Base-by-base conservation (phyloP, 495 filamentous ascomycete genomes). In the Trichodelitschia bisporula region DNA sequence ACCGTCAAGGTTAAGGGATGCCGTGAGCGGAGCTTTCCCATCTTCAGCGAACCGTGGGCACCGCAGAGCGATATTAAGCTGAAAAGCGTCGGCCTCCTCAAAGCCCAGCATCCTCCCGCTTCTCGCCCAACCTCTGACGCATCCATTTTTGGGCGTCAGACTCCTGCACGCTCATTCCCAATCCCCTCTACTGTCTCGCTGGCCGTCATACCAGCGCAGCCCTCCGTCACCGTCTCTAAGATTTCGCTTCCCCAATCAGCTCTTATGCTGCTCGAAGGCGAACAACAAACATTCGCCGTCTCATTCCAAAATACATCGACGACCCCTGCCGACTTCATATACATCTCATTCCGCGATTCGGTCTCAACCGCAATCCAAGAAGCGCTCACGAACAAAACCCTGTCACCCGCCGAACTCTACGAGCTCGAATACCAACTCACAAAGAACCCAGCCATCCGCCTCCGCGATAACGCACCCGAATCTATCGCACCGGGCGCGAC, bases 291-390 rank as follows among this genome's bases (percentile, higher is more conserved):
- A 1, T 92, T 95, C 37, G 69, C 61, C 2, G 62, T 91, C 24
- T 86, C 78, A 0, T 52, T 95, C 19, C 62, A 72, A 35, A 92
- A 95, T 37, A 51, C 65, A 9, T 90, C 82, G 1, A 58, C 62
- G 4, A 72, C 69, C 3, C 59, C 76, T 16, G 75, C 73, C n/a
- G 78, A 90, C 47, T 64, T 91, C 29, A 47, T 91, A 5, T 57
- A 82, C 14, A 76, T 93, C 35, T 80, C 77, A 0, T 90, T 90
- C 50, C 69, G 77, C 34, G 79, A 93, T 50, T 91, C 83, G 0
- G 83, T 77, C 0, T 74, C 73, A 34, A 63, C 58, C 11, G 67
- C 76, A 16, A 55, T 86, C 11, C 77, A 83, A 40, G 55, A 67
- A 12, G 76, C 77, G 0, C 53, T 89, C 18, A 62, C 48, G 19